Percentiles rank a stretch among this genome's conserved stretches.
phyloP scores from a whole-genome alignment of 371 early-diverging fungal genomes.

The Rhizomucor miehei region DNA sequence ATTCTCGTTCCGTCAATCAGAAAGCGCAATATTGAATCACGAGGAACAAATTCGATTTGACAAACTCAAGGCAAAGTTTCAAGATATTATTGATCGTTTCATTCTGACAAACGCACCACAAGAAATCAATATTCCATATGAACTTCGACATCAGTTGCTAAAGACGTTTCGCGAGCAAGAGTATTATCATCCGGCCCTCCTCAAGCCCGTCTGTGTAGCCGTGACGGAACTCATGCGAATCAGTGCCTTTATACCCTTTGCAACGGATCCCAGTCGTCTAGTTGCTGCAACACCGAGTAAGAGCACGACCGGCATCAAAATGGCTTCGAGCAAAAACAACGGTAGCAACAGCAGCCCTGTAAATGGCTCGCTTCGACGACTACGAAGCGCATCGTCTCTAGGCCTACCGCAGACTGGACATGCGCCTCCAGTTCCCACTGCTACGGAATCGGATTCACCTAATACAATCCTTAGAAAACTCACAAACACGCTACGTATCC shows the following conservation, averaged over 20 bases:
- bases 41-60: slow-evolving; percentile 24
- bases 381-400: slow-evolving; percentile 1
- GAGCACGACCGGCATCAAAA: slow-evolving; percentile 3
- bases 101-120: slow-evolving; percentile 32
- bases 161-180: slow-evolving; percentile 19
- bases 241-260: slow-evolving; percentile 42
- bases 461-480: slow-evolving; percentile 13
- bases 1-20: slow-evolving; percentile 16
- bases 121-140: slow-evolving; percentile 43
- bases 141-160: slow-evolving; percentile 28
- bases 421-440: slow-evolving; percentile 2
- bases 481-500: slow-evolving; percentile 16
- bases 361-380: slow-evolving; percentile 7
- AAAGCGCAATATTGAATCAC: slow-evolving; percentile 10
- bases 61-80: slow-evolving; percentile 23
- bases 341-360: background rate
- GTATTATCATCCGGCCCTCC: slow-evolving; percentile 32
- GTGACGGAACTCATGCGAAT: slow-evolving; percentile 35
- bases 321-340: background rate
- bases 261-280: slow-evolving; percentile 22
- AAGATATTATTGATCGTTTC: slow-evolving; percentile 24
- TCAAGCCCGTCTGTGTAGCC: slow-evolving; percentile 28
- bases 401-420: background rate
- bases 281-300: background rate
- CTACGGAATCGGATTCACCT: background rate